phyloP scores from a whole-genome alignment of 768 basidiomycete genomes.

The Serendipita sp. region DNA sequence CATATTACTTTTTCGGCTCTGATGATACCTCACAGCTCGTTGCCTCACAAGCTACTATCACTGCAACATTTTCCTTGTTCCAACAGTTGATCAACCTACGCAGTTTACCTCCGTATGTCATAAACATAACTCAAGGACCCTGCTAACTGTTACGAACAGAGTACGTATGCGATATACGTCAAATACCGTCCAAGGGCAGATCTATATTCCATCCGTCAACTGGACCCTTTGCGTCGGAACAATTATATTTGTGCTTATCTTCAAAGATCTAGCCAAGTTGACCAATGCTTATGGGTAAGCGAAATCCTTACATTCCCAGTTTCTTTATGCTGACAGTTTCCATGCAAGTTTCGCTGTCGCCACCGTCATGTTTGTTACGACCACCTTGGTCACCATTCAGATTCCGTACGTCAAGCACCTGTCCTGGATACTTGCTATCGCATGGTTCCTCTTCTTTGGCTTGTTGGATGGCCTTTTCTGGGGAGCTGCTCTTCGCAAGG shows the following conservation, averaged over 20 bases:
- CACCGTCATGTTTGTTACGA: conserved; percentile 30
- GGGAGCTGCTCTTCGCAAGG: conserved; percentile 42
- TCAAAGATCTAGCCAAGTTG: conserved; percentile 33
- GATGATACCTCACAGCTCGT: conserved; percentile 17
- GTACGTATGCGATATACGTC: conserved; percentile 44
- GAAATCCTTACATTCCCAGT: background rate
- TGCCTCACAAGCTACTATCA: conserved; percentile 21
- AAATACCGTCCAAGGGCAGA: conserved; percentile 25
- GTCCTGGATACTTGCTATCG: conserved; percentile 26
- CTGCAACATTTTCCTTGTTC: conserved; percentile 32
- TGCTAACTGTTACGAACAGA: background rate
- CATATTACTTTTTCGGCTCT: conserved; percentile 42
- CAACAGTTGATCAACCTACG: conserved; percentile 52
- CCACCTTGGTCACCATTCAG: too few relatives aligned
- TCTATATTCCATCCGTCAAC: too few relatives aligned
- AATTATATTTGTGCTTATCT: conserved; percentile 38
- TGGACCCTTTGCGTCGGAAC: too few relatives aligned
- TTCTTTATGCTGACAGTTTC: background rate
- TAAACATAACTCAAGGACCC: background rate
- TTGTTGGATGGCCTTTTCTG: conserved; percentile 42
- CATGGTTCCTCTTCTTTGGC: conserved; percentile 24
- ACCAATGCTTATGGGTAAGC: conserved; percentile 35
- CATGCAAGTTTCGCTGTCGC: conserved; percentile 43
- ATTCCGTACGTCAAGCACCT: conserved; percentile 8
- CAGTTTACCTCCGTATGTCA: conserved; percentile 31